phyloP scores from a whole-genome alignment of 148 eudicot species.

The Arctostaphylos glauca region DNA sequence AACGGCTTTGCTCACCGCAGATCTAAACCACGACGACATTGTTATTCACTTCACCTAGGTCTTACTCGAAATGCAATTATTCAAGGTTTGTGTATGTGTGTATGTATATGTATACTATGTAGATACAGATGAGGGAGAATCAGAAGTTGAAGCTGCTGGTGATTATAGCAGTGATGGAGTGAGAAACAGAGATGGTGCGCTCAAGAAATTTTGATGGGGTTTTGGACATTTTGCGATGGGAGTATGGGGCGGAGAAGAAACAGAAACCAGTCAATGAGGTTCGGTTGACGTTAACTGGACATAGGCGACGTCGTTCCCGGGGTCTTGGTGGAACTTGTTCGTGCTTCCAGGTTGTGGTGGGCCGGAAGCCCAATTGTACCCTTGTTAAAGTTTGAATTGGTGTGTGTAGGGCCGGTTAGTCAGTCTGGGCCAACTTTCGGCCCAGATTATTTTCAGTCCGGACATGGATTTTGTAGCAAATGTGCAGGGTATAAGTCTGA shows the following conservation, averaged over 20 bases:
- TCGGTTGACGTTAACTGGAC: not conserved
- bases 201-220: not conserved
- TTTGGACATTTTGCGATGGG: not conserved
- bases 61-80: not conserved
- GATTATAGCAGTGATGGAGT: not conserved
- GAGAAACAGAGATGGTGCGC: not conserved
- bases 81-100: not conserved
- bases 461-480: no score
- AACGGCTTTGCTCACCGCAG: slow-evolving; percentile 84
- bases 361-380: no score
- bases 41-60: not conserved
- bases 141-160: not conserved
- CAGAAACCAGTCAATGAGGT: not conserved
- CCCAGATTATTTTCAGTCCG: no score
- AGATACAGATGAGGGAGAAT: not conserved
- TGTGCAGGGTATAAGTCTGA: no score
- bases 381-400: no score
- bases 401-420: no score
- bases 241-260: not conserved
- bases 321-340: no score
- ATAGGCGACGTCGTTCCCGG: not conserved
- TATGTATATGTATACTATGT: not conserved
- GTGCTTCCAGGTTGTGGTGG: no score
- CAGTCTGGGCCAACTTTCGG: no score
- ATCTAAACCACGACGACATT: slow-evolving; percentile 89